Conservation (phyloP, 306 rosid species). For the Ochetophila trinervis region DNA sequence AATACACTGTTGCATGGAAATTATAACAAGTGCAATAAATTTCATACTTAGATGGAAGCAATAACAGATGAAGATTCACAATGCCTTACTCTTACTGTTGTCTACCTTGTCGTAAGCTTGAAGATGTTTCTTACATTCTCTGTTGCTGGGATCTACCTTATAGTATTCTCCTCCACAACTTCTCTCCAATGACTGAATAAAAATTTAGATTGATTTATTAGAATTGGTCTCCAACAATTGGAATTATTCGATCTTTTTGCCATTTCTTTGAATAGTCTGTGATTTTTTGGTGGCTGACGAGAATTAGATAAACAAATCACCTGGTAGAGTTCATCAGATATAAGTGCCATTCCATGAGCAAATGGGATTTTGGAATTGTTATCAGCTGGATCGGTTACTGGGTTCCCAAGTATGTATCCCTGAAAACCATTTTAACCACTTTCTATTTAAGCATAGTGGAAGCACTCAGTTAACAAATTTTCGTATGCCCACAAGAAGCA, state of each 20-base stretch:
- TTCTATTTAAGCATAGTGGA: neutral
- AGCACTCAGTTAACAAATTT: neutral
- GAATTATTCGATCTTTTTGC: neutral
- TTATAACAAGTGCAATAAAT: neutral
- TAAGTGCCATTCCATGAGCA: constrained; percentile 42
- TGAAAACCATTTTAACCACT: neutral
- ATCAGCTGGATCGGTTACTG: neutral
- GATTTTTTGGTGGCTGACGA: neutral
- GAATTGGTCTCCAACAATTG: neutral
- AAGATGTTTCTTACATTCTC: constrained; percentile 33
- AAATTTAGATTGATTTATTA: neutral
- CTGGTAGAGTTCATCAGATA: constrained; percentile 49
- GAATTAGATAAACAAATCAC: constrained; percentile 19
- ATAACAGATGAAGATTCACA: neutral
- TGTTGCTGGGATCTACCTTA: constrained; percentile 27
- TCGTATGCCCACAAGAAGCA: too few relatives aligned
- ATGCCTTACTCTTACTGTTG: neutral
- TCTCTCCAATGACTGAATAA: constrained; percentile 40
- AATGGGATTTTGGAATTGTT: constrained; percentile 12
- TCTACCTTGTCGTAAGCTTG: constrained; percentile 22
- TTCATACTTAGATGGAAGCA: neutral
- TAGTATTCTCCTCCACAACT: constrained; percentile 45
- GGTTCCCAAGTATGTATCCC: constrained; percentile 57
- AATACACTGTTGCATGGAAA: constrained; percentile 25
- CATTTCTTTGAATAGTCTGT: neutral